Evolutionary conservation across 1,284 basidiomycete genomes (phyloP), one percentile per base, ranked within the genome.

Genomic region (Pterulicium gracile): DNA sequence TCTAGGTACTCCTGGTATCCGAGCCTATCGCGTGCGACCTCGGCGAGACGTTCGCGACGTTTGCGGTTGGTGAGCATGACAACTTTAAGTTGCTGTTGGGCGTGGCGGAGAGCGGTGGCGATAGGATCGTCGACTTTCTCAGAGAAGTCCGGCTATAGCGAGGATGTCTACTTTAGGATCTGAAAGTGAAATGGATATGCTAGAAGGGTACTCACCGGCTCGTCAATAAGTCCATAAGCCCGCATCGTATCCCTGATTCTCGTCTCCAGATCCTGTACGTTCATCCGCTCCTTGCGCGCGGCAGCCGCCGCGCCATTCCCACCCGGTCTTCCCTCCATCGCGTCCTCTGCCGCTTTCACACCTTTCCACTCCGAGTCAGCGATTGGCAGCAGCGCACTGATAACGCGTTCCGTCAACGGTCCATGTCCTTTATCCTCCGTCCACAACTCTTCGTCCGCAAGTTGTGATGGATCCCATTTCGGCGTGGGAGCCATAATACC

Each of bases 121-220:
- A 98, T 88, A 44, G 94, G 92, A 62, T 98, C 94, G 57, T 97
- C 94, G 39, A 91, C 84, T 45, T 83, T 78, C 41, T 79, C 72
- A 1, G 78, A 69, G 55, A 79, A 87, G 59, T 92, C 82, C 47
- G 84, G 83, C 87, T 92, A 54, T 21, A 42, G 15, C 19, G 35
- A 47, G 17, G 24, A 39, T 34, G 19, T 43, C 23, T 32, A 27
- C 24, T 39, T 17, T 42, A 43, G 19, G 18, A 42, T 22, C 24
- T 10, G 45, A 39, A 20, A 18, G 23, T 41, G 47, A 20, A 21
- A 46, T 17, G 19, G 34, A 21, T 35, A 27, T 3, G 24, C 21
- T 13, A 21, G 14, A 14, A 27, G 52, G 35, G 1, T 24, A 64
- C 76, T 61, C 61, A 80, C 81, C 54, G 75, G 68, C 32, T 66